Evolutionary conservation across 345 rosid genomes (phyloP).

Genomic region (Xanthoceras sorbifolium): DNA sequence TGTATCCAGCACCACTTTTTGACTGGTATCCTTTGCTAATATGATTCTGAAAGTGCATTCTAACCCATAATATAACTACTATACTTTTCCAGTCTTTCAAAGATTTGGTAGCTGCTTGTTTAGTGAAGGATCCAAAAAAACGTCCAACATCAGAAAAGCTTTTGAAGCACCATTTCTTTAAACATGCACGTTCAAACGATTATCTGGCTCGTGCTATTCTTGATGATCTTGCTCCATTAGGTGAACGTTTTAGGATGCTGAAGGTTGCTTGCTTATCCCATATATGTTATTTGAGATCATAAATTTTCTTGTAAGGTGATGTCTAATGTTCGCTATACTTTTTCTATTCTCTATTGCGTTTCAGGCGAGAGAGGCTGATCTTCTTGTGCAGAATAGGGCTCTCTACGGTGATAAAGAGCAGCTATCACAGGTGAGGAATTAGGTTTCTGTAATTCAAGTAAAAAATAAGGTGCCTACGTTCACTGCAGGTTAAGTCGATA

Average conservation of each 20-base stretch:
- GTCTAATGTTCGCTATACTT: constrained; percentile 23
- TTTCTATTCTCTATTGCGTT: constrained; percentile 30
- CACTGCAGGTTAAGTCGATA: constrained; percentile 1
- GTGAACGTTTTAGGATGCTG: constrained; percentile 78
- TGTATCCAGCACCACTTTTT: constrained; percentile 21
- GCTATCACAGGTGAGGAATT: constrained; percentile 72
- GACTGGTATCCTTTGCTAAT: constrained; percentile 21
- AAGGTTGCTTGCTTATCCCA: constrained; percentile 64
- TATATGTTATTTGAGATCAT: constrained; percentile 9
- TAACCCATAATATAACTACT: constrained; percentile 14
- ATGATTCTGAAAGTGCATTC: constrained; percentile 26
- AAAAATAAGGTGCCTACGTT: not conserved
- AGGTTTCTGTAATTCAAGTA: constrained; percentile 6
- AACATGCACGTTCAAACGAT: constrained; percentile 73
- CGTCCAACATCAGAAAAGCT: constrained; percentile 94
- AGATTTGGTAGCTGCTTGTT: constrained; percentile 92
- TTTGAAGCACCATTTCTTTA: constrained; percentile 86
- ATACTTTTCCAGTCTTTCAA: constrained; percentile 72
- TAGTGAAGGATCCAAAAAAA: constrained; percentile 98
- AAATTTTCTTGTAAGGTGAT: constrained; percentile 8
- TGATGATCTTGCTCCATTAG: constrained; percentile 78
- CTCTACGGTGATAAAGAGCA: constrained; percentile 83
- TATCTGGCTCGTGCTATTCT: constrained; percentile 67
- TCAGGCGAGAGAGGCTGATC: constrained; percentile 89
- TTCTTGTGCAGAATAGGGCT: constrained; percentile 84